Conservation (phyloP, 2,329 filamentous ascomycete species). For the Aureobasidium melanogenum region DNA sequence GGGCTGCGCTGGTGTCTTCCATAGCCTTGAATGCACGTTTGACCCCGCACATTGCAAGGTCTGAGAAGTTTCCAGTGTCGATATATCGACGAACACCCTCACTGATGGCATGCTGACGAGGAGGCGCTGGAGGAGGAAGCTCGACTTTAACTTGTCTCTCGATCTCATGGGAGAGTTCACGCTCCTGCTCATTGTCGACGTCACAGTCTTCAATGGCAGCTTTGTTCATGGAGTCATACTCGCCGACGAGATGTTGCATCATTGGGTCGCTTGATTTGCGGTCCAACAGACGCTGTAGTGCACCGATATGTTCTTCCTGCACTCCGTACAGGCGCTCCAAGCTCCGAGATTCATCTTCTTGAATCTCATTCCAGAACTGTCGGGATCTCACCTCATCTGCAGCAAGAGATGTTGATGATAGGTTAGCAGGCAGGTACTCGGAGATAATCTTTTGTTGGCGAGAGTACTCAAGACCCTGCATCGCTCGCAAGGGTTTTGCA, state of each 20-base stretch:
- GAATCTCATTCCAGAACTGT: conserved; percentile 24
- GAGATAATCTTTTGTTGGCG: conserved; percentile 33
- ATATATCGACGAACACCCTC: conserved; percentile 35
- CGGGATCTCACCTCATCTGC: not conserved
- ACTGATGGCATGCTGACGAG: conserved; percentile 27
- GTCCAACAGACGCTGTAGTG: not conserved
- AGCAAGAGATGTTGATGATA: not conserved
- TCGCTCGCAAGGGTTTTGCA: conserved; percentile 51
- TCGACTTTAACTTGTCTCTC: conserved; percentile 40
- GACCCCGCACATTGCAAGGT: not conserved
- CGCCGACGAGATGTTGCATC: not conserved
- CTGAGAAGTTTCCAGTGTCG: conserved; percentile 24
- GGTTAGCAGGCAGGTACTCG: not conserved
- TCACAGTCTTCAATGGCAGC: conserved; percentile 24
- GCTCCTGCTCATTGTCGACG: conserved; percentile 59
- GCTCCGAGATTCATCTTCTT: conserved; percentile 47
- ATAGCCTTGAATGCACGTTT: conserved; percentile 16
- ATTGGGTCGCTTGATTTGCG: not conserved
- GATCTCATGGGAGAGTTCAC: conserved; percentile 56
- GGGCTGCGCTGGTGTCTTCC: not conserved
- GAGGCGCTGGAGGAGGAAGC: conserved; percentile 30
- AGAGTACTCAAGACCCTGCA: conserved; percentile 47
- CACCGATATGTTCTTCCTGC: conserved; percentile 2
- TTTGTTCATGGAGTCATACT: conserved; percentile 22
- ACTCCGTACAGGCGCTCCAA: conserved; percentile 43